These are phyloP conservation scores for Solanum raphanifolium DNA, from an alignment of 257 asterid genomes.

Conservation along the genomic window DNA sequence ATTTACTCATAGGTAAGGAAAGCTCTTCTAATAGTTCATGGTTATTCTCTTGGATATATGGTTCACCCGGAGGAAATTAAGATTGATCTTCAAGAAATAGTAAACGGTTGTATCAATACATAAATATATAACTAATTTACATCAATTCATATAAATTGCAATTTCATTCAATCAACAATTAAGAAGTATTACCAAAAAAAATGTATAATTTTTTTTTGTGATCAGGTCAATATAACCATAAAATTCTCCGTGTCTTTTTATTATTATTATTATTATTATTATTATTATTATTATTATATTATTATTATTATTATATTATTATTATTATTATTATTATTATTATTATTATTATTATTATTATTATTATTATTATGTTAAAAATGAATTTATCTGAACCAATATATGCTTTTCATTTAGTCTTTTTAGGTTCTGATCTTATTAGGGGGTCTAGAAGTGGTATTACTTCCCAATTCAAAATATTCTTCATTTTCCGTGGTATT, in stretches of 20 bases:
- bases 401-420: not conserved
- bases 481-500: not conserved
- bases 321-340: too few species aligned
- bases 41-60: not conserved
- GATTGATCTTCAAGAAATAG: not conserved
- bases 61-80: not conserved
- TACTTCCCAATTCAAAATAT: not conserved
- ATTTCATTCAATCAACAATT: not conserved
- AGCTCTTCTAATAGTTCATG: not conserved
- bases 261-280: too few species aligned
- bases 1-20: not conserved
- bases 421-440: not conserved
- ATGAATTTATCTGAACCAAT: not conserved
- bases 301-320: not conserved
- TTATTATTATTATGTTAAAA: not conserved
- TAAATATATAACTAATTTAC: not conserved
- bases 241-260: not conserved
- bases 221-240: not conserved
- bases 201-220: not conserved
- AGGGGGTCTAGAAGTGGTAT: not conserved
- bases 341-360: not conserved
- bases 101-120: not conserved
- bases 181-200: not conserved
- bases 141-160: not conserved
- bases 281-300: not conserved